phyloP scores from a whole-genome alignment of 352 stramenopile genomes.

The Pilasporangium apinafurcum region DNA sequence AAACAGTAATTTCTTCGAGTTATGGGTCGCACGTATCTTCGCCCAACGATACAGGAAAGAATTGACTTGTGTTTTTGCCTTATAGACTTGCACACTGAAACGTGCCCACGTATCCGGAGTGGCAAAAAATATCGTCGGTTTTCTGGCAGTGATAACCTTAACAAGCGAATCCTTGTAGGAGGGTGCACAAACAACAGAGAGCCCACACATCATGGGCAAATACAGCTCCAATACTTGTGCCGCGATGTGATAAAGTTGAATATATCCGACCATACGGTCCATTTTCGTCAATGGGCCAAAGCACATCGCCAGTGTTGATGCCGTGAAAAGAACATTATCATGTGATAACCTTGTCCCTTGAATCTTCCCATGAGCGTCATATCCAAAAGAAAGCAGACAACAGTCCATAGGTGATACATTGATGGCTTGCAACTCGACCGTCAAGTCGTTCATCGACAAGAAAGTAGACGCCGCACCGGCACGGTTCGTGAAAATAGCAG shows the following conservation, averaged over 20 bases:
- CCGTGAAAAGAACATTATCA: slow-evolving; percentile 82
- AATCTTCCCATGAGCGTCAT: slow-evolving; percentile 40
- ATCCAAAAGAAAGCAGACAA: slow-evolving; percentile 59
- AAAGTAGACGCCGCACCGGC: no score
- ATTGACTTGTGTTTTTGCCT: slow-evolving; percentile 69
- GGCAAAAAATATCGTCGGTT: slow-evolving; percentile 76
- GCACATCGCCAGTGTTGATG: slow-evolving; percentile 44
- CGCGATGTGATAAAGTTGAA: slow-evolving; percentile 62
- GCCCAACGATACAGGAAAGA: slow-evolving; percentile 69
- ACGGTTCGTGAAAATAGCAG: slow-evolving; percentile 17
- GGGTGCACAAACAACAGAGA: slow-evolving; percentile 56
- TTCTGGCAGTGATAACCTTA: slow-evolving; percentile 39
- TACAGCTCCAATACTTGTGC: slow-evolving; percentile 74
- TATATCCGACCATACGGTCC: slow-evolving; percentile 60
- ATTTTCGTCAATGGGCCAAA: slow-evolving; percentile 39
- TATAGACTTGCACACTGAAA: slow-evolving; percentile 66
- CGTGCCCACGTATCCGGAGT: slow-evolving; percentile 62
- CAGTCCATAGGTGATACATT: slow-evolving; percentile 29
- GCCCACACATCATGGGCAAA: slow-evolving; percentile 50
- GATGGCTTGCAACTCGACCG: slow-evolving; percentile 20
- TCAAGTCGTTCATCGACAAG: no score
- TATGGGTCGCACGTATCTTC: slow-evolving; percentile 69
- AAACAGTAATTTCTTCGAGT: slow-evolving; percentile 75
- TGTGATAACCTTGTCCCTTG: slow-evolving; percentile 61
- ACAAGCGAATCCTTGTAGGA: slow-evolving; percentile 37